Evolutionary conservation across 2,329 filamentous ascomycete species (phyloP), one percentile per base, ranked within the genome.

Genomic region (Knufia fluminis): DNA sequence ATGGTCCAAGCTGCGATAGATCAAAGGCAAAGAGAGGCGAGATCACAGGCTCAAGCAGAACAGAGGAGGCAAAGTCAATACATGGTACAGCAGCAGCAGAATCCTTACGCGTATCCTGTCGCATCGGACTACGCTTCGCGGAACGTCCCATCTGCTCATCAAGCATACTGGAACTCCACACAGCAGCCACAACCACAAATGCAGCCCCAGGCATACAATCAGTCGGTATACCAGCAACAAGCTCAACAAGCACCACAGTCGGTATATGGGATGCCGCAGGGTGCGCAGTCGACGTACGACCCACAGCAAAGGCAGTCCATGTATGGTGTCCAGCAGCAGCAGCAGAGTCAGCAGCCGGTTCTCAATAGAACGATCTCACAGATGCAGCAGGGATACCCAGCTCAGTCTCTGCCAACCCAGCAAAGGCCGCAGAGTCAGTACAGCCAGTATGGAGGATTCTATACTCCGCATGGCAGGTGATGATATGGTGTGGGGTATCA

Each of bases 1-100:
- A 79, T 82, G 52, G 83, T 88, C 6, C 82, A 88, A 56, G 76
- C 85, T 52, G 85, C 83, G 0, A 86, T 89, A 60, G 73, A 75
- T 39, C 81, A 85, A 62, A 74, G 81, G 23, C 77, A 81, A 48
- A 76, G 71, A 52, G 67, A 72, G 33, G 12, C 31, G 7, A 39
- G 45, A 28, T 4, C 45, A 52, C 54, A 57, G 19, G 44, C 43
- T 16, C 43, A 43, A 14, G 40, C 16, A 12, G 20, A 43, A 14
- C 35, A 50, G 20, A 17, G 36, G 20, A 12, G 32, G n/a, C 48
- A 44, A 36, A 26, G 32, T n/a, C 48, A 50, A 17, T 33, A 36
- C 31, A 7, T 31, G 31, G 17, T n/a, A 17, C 39, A 4, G 20
- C 48, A 45, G 41, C 31, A 16, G 16, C 33, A 36, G 22, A 17